These are phyloP conservation scores for Kluyveromyces wickerhamii DNA, from an alignment of 805 yeast genomes.

Conservation along the genomic window DNA sequence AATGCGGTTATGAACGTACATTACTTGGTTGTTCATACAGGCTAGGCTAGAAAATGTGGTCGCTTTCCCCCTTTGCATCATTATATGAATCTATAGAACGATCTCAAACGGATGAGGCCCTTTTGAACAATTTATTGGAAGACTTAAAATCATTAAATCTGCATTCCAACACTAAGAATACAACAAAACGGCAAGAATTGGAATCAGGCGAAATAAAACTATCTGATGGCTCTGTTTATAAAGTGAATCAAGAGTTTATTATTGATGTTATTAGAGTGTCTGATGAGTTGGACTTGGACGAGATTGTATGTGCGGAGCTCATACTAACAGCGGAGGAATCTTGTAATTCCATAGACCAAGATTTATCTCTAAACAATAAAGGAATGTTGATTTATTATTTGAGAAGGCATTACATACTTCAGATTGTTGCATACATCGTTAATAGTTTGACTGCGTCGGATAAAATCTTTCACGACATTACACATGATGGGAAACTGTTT, in stretches of 20 bases:
- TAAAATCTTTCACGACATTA: constrained; percentile 9
- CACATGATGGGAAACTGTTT: constrained; percentile 25
- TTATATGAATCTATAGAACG: constrained; percentile 41
- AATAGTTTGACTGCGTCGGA: constrained; percentile 17
- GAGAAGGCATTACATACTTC: constrained; percentile 67
- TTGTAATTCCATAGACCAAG: constrained; percentile 9
- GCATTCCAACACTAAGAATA: constrained; percentile 36
- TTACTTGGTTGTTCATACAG: no score
- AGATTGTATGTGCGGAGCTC: constrained; percentile 63
- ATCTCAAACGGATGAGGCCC: constrained; percentile 16
- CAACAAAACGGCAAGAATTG: constrained; percentile 38
- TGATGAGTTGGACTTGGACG: constrained; percentile 69
- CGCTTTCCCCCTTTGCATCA: constrained; percentile 30
- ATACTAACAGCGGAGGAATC: constrained; percentile 35
- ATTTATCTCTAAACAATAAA: constrained; percentile 39
- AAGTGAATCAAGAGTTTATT: constrained; percentile 59
- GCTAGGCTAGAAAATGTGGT: constrained; percentile 22
- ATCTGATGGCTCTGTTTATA: constrained; percentile 40
- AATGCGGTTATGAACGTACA: no score
- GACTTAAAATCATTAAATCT: constrained; percentile 40
- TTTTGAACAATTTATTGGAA: constrained; percentile 30
- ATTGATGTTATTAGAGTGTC: constrained; percentile 49
- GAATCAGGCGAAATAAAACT: constrained; percentile 42
- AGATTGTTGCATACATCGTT: constrained; percentile 42
- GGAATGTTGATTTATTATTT: constrained; percentile 63